These are phyloP conservation scores for Fagus crenata DNA, from an alignment of 306 rosid species.

Conservation along the genomic window DNA sequence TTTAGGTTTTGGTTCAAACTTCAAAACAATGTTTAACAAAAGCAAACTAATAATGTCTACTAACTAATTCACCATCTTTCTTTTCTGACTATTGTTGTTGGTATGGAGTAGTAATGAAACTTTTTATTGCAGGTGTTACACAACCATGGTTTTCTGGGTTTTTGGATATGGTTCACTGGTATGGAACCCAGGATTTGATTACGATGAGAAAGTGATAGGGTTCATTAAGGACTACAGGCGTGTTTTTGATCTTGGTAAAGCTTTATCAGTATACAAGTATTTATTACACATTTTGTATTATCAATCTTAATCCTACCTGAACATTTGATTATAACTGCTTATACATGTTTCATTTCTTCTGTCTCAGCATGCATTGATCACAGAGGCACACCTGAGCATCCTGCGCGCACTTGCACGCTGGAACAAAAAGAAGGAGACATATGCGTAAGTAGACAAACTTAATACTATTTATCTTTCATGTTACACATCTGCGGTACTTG, in stretches of 20 bases:
- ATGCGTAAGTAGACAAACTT: slow-evolving; percentile 61
- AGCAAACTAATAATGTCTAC: background rate
- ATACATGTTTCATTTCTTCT: background rate
- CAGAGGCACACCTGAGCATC: slow-evolving; percentile 85
- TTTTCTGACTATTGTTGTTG: background rate
- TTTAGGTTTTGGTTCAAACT: background rate
- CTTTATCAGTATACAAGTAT: background rate
- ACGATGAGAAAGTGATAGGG: slow-evolving; percentile 74
- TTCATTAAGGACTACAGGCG: slow-evolving; percentile 85
- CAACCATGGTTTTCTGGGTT: slow-evolving; percentile 88
- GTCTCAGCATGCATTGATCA: slow-evolving; percentile 87
- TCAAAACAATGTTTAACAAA: background rate
- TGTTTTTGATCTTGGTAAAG: slow-evolving; percentile 85
- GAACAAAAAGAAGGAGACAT: slow-evolving; percentile 70
- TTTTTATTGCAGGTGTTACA: slow-evolving; percentile 35
- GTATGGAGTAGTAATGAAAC: background rate
- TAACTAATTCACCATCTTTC: background rate
- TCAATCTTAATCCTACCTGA: background rate
- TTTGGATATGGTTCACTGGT: slow-evolving; percentile 96
- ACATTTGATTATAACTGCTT: background rate
- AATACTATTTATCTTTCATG: background rate
- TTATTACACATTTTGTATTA: background rate
- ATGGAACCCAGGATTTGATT: slow-evolving; percentile 95
- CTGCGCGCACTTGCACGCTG: slow-evolving; percentile 91
- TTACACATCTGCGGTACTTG: background rate